Base-by-base conservation (phyloP, 495 filamentous ascomycete genomes). In the Aspergillus olivimuriae region DNA sequence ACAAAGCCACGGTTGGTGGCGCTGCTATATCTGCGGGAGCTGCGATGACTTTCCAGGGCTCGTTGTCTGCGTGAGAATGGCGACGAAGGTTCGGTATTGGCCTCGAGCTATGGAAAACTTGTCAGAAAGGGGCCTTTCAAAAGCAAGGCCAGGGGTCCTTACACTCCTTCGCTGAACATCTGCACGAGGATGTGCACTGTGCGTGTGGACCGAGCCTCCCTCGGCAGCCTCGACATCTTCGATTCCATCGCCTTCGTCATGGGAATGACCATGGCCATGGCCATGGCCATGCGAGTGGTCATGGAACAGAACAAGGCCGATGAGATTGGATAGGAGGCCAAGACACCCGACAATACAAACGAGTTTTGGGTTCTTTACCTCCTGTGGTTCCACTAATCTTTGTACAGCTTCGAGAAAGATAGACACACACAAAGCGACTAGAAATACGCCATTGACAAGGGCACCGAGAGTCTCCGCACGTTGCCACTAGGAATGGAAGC, bases 391-490 rank as follows among this genome's bases (percentile, higher is more conserved):
- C 51, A 96, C 72, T 56, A 97, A 81, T 49, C 92, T 78, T 46
- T 89, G 86, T 26, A 95, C 75, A 9, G 92, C 92, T 60, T 98
- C 92, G 41, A 98, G 75, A 58, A 97, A 88, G 53, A 98, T 98
- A 3, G 91, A 89, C 31, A 97, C 67, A 66, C 94, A 97, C 14
- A 98, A 75, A 0, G 92, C 92, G 53, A 98, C 89, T 34, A 98
- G 73, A 66, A 98, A 98, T 2, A 97, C 90, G 43, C 94, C 92
- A 53, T 98, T 98, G 56, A 96, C 82, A 38, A 95, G 75, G 14
- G 92, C 92, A 58, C 92, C 92, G 6, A 98, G 76, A 14, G 94
- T 95, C 73, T 98, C 92, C n/a, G 92, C 92, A 34, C 94, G 86
- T 75, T 96, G 83, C 88, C 89, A 98, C 75, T 90, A 58, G 18